Percentiles rank a stretch among this genome's conserved stretches.
Conservation (phyloP, 257 asterid genomes). For the Solanum pennellii region DNA sequence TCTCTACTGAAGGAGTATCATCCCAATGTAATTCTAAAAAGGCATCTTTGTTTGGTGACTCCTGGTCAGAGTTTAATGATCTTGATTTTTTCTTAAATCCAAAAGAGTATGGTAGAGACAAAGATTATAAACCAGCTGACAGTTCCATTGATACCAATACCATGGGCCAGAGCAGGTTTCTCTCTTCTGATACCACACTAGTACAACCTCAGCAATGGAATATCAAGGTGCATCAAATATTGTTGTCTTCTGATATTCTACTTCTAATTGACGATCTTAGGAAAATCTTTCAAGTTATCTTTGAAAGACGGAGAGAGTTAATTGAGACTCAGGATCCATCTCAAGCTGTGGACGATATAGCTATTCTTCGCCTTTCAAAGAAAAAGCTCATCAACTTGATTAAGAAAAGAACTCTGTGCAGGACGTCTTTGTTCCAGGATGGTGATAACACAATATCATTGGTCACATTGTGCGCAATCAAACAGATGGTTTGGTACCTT, state of each 20-base stretch:
- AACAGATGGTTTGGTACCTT: conserved; percentile 60
- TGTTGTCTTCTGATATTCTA: conserved; percentile 33
- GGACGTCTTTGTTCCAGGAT: conserved; percentile 9
- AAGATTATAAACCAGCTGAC: conserved; percentile 25
- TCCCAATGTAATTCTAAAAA: conserved; percentile 27
- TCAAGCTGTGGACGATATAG: conserved; percentile 23
- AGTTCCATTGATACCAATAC: conserved; percentile 20
- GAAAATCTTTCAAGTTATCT: conserved; percentile 25
- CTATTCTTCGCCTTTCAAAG: conserved; percentile 23
- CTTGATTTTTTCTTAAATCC: conserved; percentile 56
- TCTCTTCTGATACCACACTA: conserved; percentile 22
- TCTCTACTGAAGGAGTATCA: conserved; percentile 16
- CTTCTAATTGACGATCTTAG: conserved; percentile 22
- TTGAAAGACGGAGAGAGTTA: conserved; percentile 26
- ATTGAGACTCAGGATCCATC: conserved; percentile 5
- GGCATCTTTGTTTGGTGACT: conserved; percentile 29
- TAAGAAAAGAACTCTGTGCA: conserved; percentile 13
- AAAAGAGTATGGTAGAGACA: conserved; percentile 19
- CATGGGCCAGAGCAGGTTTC: neutral
- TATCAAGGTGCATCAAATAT: conserved; percentile 28
- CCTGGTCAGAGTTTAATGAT: conserved; percentile 44
- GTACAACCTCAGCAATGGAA: conserved; percentile 34
- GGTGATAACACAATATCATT: conserved; percentile 18
- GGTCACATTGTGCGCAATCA: conserved; percentile 37
- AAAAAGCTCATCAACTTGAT: conserved; percentile 28